Percentiles rank a stretch among this genome's conserved stretches.
These are phyloP conservation scores for Maudiozyma serrabonitensis DNA, from an alignment of 805 yeast species.

Conservation along the genomic window DNA sequence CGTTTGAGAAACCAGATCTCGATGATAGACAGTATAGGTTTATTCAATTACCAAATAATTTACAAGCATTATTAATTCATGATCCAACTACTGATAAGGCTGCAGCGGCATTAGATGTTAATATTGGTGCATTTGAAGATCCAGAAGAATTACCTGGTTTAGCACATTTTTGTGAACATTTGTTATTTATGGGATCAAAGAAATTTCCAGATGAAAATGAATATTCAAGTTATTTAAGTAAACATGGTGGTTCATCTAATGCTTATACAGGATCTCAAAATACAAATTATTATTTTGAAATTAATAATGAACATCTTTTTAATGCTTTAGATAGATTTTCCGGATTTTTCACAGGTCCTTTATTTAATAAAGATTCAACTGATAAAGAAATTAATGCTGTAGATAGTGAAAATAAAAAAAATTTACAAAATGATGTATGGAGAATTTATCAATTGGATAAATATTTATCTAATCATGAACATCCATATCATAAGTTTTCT, in stretches of 20 bases:
- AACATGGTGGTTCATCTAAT: slow-evolving; percentile 82
- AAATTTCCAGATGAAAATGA: slow-evolving; percentile 75
- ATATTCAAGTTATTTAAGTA: slow-evolving; percentile 62
- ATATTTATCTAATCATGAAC: slow-evolving; percentile 57
- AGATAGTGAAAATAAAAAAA: slow-evolving; percentile 91
- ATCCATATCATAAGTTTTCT: slow-evolving; percentile 80
- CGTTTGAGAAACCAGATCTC: slow-evolving; percentile 34
- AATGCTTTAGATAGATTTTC: slow-evolving; percentile 91
- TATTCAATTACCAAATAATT: slow-evolving; percentile 46
- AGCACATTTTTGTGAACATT: slow-evolving; percentile 71
- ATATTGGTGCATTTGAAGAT: slow-evolving; percentile 69
- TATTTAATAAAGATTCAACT: slow-evolving; percentile 63
- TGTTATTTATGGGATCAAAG: slow-evolving; percentile 71
- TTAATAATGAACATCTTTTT: slow-evolving; percentile 60
- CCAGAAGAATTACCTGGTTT: slow-evolving; percentile 55
- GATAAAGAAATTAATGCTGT: slow-evolving; percentile 92
- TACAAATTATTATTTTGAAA: slow-evolving; percentile 86
- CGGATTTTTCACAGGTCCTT: slow-evolving; percentile 82
- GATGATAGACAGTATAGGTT: slow-evolving; percentile 74
- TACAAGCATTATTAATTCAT: slow-evolving; percentile 53
- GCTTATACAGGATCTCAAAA: slow-evolving; percentile 86
- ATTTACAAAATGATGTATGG: slow-evolving; percentile 84
- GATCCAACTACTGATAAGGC: slow-evolving; percentile 66
- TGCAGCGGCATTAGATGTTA: slow-evolving; percentile 72
- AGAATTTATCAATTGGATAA: slow-evolving; percentile 78